Evolutionary conservation across 1,284 basidiomycete genomes (phyloP).

Genomic region (Tremellales sp.): DNA sequence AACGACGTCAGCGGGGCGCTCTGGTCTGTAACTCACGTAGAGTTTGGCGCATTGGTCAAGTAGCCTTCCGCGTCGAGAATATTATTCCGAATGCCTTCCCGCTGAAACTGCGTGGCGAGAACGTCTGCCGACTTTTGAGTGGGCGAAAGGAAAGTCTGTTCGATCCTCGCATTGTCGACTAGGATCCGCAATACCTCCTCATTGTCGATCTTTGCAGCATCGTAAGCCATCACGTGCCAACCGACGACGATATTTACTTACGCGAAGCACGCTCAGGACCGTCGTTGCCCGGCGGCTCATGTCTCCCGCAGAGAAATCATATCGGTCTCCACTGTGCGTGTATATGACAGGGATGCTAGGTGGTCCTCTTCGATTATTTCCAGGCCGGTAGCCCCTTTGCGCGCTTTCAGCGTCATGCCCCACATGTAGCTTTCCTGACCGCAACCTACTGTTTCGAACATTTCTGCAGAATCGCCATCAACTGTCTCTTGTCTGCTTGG

Average conservation of each 20-base stretch:
- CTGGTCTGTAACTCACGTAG: constrained; percentile 3
- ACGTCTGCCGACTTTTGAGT: constrained; percentile 63
- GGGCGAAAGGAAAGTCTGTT: constrained; percentile 63
- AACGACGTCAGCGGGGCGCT: background rate
- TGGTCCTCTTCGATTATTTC: constrained; percentile 30
- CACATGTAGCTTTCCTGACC: constrained; percentile 53
- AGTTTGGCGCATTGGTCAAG: constrained; percentile 16
- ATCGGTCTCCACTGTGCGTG: constrained; percentile 66
- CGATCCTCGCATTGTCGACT: constrained; percentile 70
- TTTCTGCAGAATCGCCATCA: constrained; percentile 61
- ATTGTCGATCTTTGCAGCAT: constrained; percentile 60
- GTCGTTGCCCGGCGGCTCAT: constrained; percentile 66
- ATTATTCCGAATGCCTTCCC: constrained; percentile 5
- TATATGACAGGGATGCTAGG: constrained; percentile 65
- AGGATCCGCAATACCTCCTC: constrained; percentile 73
- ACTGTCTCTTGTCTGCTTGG: constrained; percentile 59
- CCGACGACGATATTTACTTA: constrained; percentile 44
- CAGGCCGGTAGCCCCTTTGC: constrained; percentile 24
- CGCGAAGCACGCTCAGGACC: constrained; percentile 77
- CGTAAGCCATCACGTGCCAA: background rate
- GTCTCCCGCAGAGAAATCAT: constrained; percentile 65
- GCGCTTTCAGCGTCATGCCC: background rate
- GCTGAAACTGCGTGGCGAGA: constrained; percentile 50
- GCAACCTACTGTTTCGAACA: constrained; percentile 42
- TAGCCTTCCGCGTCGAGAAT: constrained; percentile 28